Conservation (phyloP, 2,329 filamentous ascomycete genomes). For the Cryphonectria parasitica region DNA sequence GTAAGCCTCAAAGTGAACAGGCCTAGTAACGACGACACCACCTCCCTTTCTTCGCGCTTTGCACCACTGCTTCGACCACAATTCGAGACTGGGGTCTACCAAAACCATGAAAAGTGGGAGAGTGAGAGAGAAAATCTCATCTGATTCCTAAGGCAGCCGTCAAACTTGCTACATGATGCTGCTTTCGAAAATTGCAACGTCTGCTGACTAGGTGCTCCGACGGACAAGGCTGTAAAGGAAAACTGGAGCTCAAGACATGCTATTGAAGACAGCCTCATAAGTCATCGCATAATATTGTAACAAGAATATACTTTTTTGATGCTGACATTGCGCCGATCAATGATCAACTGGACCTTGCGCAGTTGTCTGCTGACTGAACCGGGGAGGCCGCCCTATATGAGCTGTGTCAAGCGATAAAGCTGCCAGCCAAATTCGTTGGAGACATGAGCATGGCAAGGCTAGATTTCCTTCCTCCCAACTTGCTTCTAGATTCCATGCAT, state of each 20-base stretch:
- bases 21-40: slow-evolving; percentile 32
- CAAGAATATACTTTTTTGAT: slow-evolving; percentile 39
- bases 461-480: slow-evolving; percentile 30
- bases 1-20: background rate
- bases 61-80: background rate
- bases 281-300: slow-evolving; percentile 39
- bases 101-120: background rate
- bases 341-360: slow-evolving; percentile 50
- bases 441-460: slow-evolving; percentile 47
- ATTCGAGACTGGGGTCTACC: background rate
- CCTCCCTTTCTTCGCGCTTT: slow-evolving; percentile 24
- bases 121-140: background rate
- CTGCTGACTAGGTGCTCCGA: background rate
- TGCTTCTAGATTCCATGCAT: slow-evolving; percentile 44
- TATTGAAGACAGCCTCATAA: slow-evolving; percentile 46
- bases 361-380: slow-evolving; percentile 53
- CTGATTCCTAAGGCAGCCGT: background rate
- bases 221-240: background rate
- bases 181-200: background rate
- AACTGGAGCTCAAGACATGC: background rate
- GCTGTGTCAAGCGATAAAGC: slow-evolving; percentile 37
- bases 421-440: slow-evolving; percentile 41
- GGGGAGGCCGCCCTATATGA: slow-evolving; percentile 37
- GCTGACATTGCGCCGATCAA: slow-evolving; percentile 45
- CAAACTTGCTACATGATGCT: background rate